Base-by-base conservation (phyloP, 768 basidiomycete genomes). In the Galerina sulciceps region DNA sequence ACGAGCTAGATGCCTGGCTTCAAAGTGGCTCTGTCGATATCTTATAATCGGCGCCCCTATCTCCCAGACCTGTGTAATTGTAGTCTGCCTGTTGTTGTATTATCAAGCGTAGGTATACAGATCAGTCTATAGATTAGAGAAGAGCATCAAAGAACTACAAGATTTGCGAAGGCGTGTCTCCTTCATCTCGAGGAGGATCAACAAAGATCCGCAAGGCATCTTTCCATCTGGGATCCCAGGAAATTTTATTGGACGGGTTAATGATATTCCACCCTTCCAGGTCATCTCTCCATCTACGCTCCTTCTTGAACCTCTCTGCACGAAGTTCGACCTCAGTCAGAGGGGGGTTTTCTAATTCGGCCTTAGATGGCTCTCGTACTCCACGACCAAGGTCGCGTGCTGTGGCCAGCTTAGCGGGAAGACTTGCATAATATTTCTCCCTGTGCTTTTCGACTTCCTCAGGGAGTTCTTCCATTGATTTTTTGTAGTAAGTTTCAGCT, bases 241-340 rank as follows among this genome's bases (percentile, higher is more conserved):
- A 79, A 11, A 91, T 86, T 14, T 76, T 75, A 52, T 74, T 74
- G 2, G 85, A 83, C 3, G 88, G 86, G 55, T 85, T 80, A 54
- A 96, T 79, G 54, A 94, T 84, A 40, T 83, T 80, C 90, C 91
- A 98, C 2, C 92, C 95, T 50, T 80, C 80, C 54, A 90, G 75
- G 65, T 96, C 91, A 18, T 83, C 80, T 44, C 85, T 82, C 96
- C 96, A 99, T 65, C 86, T 79, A 64, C 86, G 71, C 76, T 99
- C 96, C 75, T 95, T 96, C 74, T 90, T 89, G 71, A 94, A 71
- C 64, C 96, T 80, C 75, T 98, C 94, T 38, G 89, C 89, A 44
- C 90, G 85, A 56, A 99, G 78, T 69, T 97, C 93, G 18, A 92
- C 89, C 74, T 98, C 94, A 1, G 90, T 94, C 26, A 86, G 87